Evolutionary conservation across 768 basidiomycete genomes (phyloP).

Genomic region (Goffeauzyma gilvescens): DNA sequence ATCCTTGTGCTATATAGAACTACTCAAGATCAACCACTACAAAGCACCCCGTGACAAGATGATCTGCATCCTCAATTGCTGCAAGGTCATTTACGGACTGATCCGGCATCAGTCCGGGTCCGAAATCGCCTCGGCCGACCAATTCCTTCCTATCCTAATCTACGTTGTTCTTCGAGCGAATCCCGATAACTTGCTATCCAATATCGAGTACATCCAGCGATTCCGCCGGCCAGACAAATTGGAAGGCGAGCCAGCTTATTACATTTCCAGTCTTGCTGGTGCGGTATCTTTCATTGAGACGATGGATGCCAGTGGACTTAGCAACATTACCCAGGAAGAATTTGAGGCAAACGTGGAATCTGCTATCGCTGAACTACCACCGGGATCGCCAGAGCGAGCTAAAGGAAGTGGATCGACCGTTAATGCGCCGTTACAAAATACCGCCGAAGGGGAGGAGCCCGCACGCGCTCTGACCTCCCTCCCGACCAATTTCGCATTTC

Average conservation of each 20-base stretch:
- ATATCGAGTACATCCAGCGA: constrained; percentile 94
- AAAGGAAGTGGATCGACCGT: constrained; percentile 42
- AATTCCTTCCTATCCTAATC: constrained; percentile 85
- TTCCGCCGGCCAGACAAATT: constrained; percentile 77
- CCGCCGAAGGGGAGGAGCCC: constrained; percentile 56
- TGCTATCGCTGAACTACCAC: constrained; percentile 42
- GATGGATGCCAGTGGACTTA: constrained; percentile 86
- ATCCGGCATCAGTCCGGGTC: constrained; percentile 59
- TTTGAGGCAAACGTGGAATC: constrained; percentile 64
- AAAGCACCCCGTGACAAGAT: constrained; percentile 96
- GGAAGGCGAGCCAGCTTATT: constrained; percentile 90
- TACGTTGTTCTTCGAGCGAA: constrained; percentile 88
- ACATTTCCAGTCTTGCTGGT: constrained; percentile 86
- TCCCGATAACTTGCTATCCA: constrained; percentile 77
- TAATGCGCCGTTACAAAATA: constrained; percentile 9
- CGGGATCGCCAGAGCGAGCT: constrained; percentile 62
- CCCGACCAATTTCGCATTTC: constrained; percentile 40
- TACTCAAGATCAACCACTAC: constrained; percentile 93
- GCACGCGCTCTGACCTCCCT: constrained; percentile 57
- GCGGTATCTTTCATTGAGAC: constrained; percentile 95
- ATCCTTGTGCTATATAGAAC: constrained; percentile 38
- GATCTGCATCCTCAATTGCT: constrained; percentile 89
- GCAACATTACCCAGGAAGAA: constrained; percentile 81
- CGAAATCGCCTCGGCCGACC: constrained; percentile 54
- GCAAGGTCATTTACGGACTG: constrained; percentile 96